phyloP scores from a whole-genome alignment of 345 rosid species.

The Populus nigra region DNA sequence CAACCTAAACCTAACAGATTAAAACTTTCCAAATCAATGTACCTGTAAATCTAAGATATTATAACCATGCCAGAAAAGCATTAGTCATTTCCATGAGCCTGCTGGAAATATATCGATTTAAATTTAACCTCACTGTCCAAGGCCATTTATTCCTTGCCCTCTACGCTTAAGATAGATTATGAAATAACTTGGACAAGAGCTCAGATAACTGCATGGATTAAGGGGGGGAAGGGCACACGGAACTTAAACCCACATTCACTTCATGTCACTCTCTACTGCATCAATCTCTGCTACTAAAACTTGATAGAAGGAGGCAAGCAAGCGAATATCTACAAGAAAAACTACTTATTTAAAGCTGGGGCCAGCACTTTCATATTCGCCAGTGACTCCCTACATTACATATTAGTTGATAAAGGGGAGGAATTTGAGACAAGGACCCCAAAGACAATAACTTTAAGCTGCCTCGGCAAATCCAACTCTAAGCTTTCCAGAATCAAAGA shows the following conservation, averaged over 20 bases:
- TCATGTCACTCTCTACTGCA: background rate
- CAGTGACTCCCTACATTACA: background rate
- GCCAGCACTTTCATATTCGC: background rate
- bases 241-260: background rate
- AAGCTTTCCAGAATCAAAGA: constrained; percentile 25
- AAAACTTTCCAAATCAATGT: background rate
- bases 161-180: background rate
- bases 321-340: background rate
- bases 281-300: background rate
- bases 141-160: background rate
- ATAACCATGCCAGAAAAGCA: background rate
- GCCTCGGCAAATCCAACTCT: constrained; percentile 35
- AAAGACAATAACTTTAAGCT: constrained; percentile 6
- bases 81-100: background rate
- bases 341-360: background rate
- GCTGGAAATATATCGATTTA: background rate
- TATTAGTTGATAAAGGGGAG: no score
- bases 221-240: background rate
- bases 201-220: background rate
- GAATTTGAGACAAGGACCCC: background rate
- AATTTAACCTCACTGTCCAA: background rate
- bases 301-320: background rate
- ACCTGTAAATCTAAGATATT: background rate
- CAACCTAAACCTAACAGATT: background rate
- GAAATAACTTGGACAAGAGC: background rate